phyloP scores from a whole-genome alignment of 441 rosid genomes.

The Erodium trifolium region DNA sequence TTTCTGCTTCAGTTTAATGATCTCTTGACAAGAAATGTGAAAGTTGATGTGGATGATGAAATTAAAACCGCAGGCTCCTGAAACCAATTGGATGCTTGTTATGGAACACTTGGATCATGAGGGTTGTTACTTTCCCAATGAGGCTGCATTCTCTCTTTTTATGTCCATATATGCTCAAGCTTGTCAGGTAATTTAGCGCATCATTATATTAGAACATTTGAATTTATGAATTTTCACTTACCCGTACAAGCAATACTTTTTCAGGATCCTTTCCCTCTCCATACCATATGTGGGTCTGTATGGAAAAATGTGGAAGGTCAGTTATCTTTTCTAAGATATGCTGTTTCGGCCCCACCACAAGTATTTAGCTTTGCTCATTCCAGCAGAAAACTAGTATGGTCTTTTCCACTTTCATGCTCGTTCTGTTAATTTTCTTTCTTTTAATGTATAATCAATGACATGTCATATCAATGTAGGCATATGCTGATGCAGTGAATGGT shows the following conservation, averaged over 20 bases:
- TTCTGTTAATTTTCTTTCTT: slow-evolving; percentile 17
- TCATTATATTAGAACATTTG: background rate
- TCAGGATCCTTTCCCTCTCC: slow-evolving; percentile 94
- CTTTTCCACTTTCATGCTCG: slow-evolving; percentile 13
- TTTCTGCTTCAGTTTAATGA: slow-evolving; percentile 5
- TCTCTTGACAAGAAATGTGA: slow-evolving; percentile 5
- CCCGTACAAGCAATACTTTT: slow-evolving; percentile 17
- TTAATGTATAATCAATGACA: background rate
- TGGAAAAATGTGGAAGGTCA: slow-evolving; percentile 95
- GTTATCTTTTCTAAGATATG: slow-evolving; percentile 75
- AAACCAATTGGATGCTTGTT: slow-evolving; percentile 68
- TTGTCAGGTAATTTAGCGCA: slow-evolving; percentile 47
- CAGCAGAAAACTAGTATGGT: slow-evolving; percentile 73
- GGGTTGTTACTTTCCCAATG: slow-evolving; percentile 76
- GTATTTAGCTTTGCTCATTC: slow-evolving; percentile 83
- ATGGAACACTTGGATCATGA: slow-evolving; percentile 82
- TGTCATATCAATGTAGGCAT: slow-evolving; percentile 40
- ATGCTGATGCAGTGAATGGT: slow-evolving; percentile 54
- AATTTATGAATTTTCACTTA: slow-evolving; percentile 5
- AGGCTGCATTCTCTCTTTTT: slow-evolving; percentile 75
- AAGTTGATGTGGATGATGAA: slow-evolving; percentile 9
- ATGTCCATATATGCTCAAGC: slow-evolving; percentile 74
- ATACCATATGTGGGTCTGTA: slow-evolving; percentile 60
- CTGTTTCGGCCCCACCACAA: slow-evolving; percentile 72
- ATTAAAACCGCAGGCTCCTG: slow-evolving; percentile 59